phyloP scores from a whole-genome alignment of 2,329 filamentous ascomycete genomes.

The Scopulariopsis brevicaulis region DNA sequence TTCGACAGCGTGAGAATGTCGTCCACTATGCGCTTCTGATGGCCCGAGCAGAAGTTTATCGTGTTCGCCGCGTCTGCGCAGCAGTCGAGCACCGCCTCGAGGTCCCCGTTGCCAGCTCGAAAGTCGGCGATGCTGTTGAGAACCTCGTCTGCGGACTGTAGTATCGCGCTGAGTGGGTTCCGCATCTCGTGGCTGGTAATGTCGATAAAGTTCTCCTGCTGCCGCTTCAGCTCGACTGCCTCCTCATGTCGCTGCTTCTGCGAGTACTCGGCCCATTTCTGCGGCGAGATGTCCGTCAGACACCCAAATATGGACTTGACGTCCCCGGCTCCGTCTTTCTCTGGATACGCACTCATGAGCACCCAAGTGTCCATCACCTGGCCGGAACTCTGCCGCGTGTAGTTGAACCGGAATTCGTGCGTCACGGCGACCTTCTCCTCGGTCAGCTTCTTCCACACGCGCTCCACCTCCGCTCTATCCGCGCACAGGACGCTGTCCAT shows the following conservation, averaged over 20 bases:
- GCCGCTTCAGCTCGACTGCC: constrained; percentile 67
- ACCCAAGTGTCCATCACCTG: constrained; percentile 57
- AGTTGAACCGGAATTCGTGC: constrained; percentile 66
- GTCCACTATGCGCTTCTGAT: constrained; percentile 63
- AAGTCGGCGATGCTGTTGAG: constrained; percentile 33
- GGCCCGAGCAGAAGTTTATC: constrained; percentile 68
- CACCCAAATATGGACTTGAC: constrained; percentile 70
- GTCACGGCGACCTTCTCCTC: constrained; percentile 52
- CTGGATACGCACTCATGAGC: constrained; percentile 64
- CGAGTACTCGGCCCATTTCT: constrained; percentile 75
- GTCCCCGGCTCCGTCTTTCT: constrained; percentile 49
- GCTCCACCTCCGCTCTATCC: constrained; percentile 46
- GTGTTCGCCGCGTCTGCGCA: constrained; percentile 70
- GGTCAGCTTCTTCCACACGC: constrained; percentile 52
- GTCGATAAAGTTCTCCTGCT: constrained; percentile 62
- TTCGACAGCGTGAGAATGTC: constrained; percentile 58
- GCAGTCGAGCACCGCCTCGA: constrained; percentile 37
- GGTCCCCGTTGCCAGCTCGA: constrained; percentile 19
- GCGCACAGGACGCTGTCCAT: constrained; percentile 61
- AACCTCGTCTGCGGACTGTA: constrained; percentile 70
- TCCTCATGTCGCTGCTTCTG: constrained; percentile 70
- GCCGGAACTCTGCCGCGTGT: constrained; percentile 43
- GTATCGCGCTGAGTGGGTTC: constrained; percentile 62
- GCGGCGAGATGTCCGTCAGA: constrained; percentile 75
- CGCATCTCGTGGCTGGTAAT: constrained; percentile 68